Conservation (phyloP, 2,329 filamentous ascomycete genomes). For the Davidsoniella virescens region DNA sequence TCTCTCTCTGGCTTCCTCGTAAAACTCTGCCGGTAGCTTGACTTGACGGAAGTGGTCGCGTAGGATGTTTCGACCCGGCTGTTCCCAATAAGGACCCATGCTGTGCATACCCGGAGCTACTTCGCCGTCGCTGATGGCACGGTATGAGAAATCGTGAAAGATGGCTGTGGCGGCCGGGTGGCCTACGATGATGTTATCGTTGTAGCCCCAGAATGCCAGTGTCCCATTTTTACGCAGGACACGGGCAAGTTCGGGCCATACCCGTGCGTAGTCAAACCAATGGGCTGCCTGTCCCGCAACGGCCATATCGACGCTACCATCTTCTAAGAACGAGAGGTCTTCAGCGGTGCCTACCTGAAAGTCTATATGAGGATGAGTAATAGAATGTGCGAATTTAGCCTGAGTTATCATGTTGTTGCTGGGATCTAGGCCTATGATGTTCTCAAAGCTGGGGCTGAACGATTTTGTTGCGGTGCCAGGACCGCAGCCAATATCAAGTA, state of each 20-base stretch:
- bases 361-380: slow-evolving; percentile 17
- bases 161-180: slow-evolving; percentile 34
- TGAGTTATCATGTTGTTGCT: slow-evolving; percentile 40
- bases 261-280: slow-evolving; percentile 44
- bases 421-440: slow-evolving; percentile 38
- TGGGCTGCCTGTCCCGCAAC: slow-evolving; percentile 43
- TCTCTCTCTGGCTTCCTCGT: slow-evolving; percentile 34
- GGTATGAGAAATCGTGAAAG: slow-evolving; percentile 38
- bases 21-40: slow-evolving; percentile 33
- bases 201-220: slow-evolving; percentile 51
- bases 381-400: slow-evolving; percentile 21
- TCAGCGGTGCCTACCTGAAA: slow-evolving; percentile 38
- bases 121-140: slow-evolving; percentile 24
- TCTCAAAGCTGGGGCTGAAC: slow-evolving; percentile 35
- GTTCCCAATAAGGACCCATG: slow-evolving; percentile 45
- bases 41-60: slow-evolving; percentile 35
- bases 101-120: slow-evolving; percentile 27
- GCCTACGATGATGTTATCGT: slow-evolving; percentile 43
- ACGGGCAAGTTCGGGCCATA: slow-evolving; percentile 38
- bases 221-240: slow-evolving; percentile 39
- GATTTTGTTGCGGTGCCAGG: slow-evolving; percentile 41
- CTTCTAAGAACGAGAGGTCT: slow-evolving; percentile 31
- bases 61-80: slow-evolving; percentile 40
- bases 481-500: slow-evolving; percentile 47
- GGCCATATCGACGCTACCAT: slow-evolving; percentile 34